Conservation (phyloP, 2,329 filamentous ascomycete genomes). For the Monilinia aucupariae region DNA sequence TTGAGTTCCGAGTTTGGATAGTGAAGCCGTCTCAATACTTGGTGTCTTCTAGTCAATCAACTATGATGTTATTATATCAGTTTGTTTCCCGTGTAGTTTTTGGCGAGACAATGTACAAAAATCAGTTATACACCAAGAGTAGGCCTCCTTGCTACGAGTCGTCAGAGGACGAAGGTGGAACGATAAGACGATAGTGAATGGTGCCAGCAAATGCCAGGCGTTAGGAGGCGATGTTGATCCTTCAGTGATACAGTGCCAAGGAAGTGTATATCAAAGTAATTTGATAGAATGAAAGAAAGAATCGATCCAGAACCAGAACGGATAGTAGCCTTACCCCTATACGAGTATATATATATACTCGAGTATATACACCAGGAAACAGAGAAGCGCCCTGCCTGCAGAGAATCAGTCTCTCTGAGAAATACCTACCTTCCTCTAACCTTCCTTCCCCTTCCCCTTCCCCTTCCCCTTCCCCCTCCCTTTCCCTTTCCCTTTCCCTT, state of each 20-base stretch:
- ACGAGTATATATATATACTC: no score
- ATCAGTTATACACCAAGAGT: background rate
- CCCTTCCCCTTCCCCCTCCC: no score
- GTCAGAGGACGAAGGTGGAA: background rate
- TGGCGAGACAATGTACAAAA: background rate
- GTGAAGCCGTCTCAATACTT: background rate
- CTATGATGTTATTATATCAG: background rate
- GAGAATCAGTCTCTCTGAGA: background rate
- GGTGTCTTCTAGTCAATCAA: background rate
- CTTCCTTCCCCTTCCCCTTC: no score
- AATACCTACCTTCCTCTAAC: no score
- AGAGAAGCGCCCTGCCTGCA: background rate
- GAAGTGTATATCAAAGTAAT: background rate
- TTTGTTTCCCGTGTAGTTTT: background rate
- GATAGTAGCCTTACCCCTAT: no score
- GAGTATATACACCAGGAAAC: background rate
- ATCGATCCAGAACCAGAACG: no score
- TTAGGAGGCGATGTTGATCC: background rate
- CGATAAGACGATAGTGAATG: slow-evolving; percentile 1
- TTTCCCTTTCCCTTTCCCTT: no score
- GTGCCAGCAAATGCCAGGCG: slow-evolving; percentile 9
- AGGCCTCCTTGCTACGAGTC: background rate
- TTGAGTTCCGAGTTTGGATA: background rate
- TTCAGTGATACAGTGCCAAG: background rate
- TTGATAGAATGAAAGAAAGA: background rate